These are phyloP conservation scores for Vitis hybrid DNA, from an alignment of 177 flowering plant species.

Conservation along the genomic window DNA sequence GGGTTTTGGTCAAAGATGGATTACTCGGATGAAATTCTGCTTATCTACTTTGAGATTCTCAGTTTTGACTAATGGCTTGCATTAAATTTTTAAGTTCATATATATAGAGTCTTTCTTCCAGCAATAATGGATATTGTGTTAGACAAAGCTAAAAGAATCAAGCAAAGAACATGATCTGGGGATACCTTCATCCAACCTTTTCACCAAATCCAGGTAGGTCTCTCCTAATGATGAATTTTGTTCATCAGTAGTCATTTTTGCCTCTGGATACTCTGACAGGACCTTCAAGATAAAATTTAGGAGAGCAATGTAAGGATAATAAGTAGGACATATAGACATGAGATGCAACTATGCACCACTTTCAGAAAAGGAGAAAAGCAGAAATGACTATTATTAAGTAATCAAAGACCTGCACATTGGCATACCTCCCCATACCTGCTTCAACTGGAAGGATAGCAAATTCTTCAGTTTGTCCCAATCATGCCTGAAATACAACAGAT, in stretches of 20 bases:
- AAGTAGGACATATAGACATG: background rate
- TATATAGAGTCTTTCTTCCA: too few species aligned
- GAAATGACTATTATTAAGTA: background rate
- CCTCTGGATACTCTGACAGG: slow-evolving; percentile 78
- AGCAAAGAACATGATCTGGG: slow-evolving; percentile 4
- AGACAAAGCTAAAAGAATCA: background rate
- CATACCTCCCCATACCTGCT: slow-evolving; percentile 93
- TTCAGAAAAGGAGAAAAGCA: background rate
- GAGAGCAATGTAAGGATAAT: background rate
- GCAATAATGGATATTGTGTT: too few species aligned
- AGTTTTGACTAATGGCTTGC: too few species aligned
- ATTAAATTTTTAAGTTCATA: too few species aligned
- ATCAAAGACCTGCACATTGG: slow-evolving; percentile 23
- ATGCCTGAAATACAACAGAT: slow-evolving; percentile 49
- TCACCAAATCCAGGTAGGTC: slow-evolving; percentile 53
- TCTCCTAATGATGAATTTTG: slow-evolving; percentile 67
- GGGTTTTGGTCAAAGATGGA: too few species aligned
- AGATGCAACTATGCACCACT: background rate
- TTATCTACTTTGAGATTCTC: too few species aligned
- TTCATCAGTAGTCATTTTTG: slow-evolving; percentile 52
- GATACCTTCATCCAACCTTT: slow-evolving; percentile 82
- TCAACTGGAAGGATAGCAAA: slow-evolving; percentile 73
- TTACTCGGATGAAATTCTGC: too few species aligned
- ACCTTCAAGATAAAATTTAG: slow-evolving; percentile 43
- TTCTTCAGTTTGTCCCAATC: slow-evolving; percentile 75